These are phyloP conservation scores for Centella asiatica DNA, from an alignment of 129 eudicot genomes.

Conservation along the genomic window DNA sequence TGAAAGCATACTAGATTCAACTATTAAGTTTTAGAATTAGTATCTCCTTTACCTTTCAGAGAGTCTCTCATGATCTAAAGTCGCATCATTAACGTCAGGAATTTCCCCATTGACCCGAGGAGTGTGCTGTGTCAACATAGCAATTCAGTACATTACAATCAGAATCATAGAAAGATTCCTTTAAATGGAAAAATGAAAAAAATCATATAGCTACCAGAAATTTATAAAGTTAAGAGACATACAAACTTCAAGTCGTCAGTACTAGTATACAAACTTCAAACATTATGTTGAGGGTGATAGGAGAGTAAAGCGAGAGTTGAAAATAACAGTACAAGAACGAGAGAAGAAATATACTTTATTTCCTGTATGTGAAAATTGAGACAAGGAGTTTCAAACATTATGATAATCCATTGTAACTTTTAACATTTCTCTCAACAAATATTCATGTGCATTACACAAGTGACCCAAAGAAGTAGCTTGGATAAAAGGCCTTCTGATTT, in stretches of 20 bases:
- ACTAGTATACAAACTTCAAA: too few species aligned
- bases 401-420: too few species aligned
- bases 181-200: neutral
- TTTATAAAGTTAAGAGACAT: too few species aligned
- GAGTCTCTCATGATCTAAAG: constrained; percentile 46
- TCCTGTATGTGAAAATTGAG: too few species aligned
- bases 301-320: too few species aligned
- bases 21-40: neutral
- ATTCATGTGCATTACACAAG: neutral
- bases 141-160: constrained; percentile 11
- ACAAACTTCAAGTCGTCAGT: too few species aligned
- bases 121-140: constrained; percentile 49
- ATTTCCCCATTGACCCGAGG: constrained; percentile 45
- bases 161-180: constrained; percentile 1
- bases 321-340: too few species aligned
- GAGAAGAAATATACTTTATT: too few species aligned
- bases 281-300: too few species aligned
- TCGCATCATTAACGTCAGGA: constrained; percentile 47
- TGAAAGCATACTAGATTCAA: neutral
- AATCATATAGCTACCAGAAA: neutral
- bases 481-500: neutral
- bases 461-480: neutral
- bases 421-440: too few species aligned
- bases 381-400: too few species aligned
- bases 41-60: constrained; percentile 28